A percentile compares a stretch with the other conserved stretches of the same genome.
phyloP scores from a whole-genome alignment of 352 stramenopile genomes.

The Phytophthora meadii region DNA sequence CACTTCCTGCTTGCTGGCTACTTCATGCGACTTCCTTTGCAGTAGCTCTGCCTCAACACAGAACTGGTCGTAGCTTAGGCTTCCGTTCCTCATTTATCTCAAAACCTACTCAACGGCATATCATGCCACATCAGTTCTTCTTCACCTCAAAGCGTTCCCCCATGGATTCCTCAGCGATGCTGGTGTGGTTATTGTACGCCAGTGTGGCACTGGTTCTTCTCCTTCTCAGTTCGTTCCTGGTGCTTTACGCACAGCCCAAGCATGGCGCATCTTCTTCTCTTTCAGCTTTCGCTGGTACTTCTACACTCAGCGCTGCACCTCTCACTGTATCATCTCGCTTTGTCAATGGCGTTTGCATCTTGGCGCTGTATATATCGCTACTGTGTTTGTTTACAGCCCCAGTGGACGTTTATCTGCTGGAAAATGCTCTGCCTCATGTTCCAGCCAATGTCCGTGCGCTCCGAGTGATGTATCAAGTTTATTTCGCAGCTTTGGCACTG shows the following conservation, averaged over 20 bases:
- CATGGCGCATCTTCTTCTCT: slow-evolving; percentile 58
- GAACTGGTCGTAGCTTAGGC: slow-evolving; percentile 63
- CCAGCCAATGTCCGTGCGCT: slow-evolving; percentile 62
- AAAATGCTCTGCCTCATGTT: slow-evolving; percentile 71
- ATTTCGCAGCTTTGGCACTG: slow-evolving; percentile 62
- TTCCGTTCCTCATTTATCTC: slow-evolving; percentile 29
- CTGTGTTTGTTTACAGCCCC: slow-evolving; percentile 82
- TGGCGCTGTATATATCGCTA: slow-evolving; percentile 73
- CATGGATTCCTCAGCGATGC: slow-evolving; percentile 46
- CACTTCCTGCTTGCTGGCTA: slow-evolving; percentile 16
- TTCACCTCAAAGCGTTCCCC: slow-evolving; percentile 24
- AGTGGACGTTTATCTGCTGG: slow-evolving; percentile 81
- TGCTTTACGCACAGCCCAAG: slow-evolving; percentile 74
- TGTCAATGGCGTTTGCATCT: slow-evolving; percentile 72
- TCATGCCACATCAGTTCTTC: slow-evolving; percentile 10
- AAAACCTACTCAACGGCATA: slow-evolving; percentile 25
- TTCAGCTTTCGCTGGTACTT: slow-evolving; percentile 58
- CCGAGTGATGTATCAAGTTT: slow-evolving; percentile 72
- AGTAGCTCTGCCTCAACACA: slow-evolving; percentile 53
- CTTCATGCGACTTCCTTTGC: slow-evolving; percentile 42
- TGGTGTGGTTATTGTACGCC: slow-evolving; percentile 75
- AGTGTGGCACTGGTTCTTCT: slow-evolving; percentile 68
- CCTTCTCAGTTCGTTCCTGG: slow-evolving; percentile 53
- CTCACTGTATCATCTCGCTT: slow-evolving; percentile 74
- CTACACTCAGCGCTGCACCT: slow-evolving; percentile 63